Evolutionary conservation across 768 basidiomycete genomes (phyloP), one percentile per base, ranked within the genome.

Genomic region (Psilocybe tampanensis): DNA sequence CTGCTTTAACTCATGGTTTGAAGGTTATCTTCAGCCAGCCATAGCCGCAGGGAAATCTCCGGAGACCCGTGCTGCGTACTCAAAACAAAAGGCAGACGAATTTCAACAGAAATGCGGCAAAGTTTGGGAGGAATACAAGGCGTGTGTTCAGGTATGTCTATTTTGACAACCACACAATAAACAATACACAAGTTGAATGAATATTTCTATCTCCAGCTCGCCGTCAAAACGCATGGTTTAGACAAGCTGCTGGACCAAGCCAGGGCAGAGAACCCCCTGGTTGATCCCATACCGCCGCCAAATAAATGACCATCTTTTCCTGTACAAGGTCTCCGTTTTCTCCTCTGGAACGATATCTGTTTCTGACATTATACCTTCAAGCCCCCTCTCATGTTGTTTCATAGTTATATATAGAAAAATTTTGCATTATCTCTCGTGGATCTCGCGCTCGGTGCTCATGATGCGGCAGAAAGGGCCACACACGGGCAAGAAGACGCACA

Each of bases 1-100:
- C 0, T 98, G 95, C 78, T 98, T 98, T 77, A 97, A 97, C 66
- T 85, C 90, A 6, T 98, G 95, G 96, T 95, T 98, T 64, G 95
- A 96, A 71, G 93, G 92, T 5, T 98, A 98, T 70, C 85, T 97
- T 22, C 89, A 94, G 66, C 94, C 94, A 8, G 86, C 85, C 6
- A 77, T 88, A n/a, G 72, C 78, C 13, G 72, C 74, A 13, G 63
- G 74, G 19, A 62, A 75, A 8, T 69, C 70, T 3, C 56, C 72
- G 9, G 74, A 79, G 50, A 75, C 81, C 54, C 84, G 85, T 48
- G 74, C 79, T 12, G 81, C 77, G 44, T 87, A 88, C 64, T 85
- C 89, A 2, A 84, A 86, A 62, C 72, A 82, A 57, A 95, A 94
- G 72, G 92, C 92, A 5, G 87, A 89, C 43, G 92, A 96, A 70